Conservation (phyloP, 1,284 basidiomycete species). For the Rhodofomes roseus region DNA sequence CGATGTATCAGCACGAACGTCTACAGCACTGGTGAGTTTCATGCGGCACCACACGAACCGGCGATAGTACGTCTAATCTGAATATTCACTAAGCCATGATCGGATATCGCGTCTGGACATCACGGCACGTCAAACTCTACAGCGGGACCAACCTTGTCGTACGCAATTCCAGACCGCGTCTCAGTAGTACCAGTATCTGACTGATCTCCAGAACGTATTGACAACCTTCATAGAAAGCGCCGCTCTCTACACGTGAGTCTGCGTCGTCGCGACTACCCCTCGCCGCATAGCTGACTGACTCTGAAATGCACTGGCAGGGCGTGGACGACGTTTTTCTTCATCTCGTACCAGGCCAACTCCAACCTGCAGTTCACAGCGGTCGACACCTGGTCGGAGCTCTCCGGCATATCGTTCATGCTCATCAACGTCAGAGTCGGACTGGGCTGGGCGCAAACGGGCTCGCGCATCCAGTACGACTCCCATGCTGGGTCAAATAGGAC, state of each 20-base stretch:
- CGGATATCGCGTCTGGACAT: not conserved
- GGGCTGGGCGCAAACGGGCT: slow-evolving; percentile 5
- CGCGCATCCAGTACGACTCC: too few relatives aligned
- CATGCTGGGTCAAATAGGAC: too few relatives aligned
- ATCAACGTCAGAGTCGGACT: slow-evolving; percentile 7
- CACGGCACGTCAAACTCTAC: not conserved
- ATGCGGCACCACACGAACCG: too few relatives aligned
- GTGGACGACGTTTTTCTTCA: slow-evolving; percentile 2
- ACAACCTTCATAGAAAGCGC: slow-evolving; percentile 4
- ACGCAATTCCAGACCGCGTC: not conserved
- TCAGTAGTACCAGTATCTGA: too few relatives aligned
- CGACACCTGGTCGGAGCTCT: not conserved
- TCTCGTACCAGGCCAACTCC: not conserved
- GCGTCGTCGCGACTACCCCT: too few relatives aligned
- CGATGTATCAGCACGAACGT: not conserved
- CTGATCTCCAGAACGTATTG: not conserved
- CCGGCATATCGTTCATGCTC: slow-evolving; percentile 6
- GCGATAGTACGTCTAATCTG: not conserved
- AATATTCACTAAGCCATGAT: not conserved
- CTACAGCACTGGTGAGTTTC: not conserved
- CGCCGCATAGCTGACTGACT: not conserved
- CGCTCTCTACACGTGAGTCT: slow-evolving; percentile 1
- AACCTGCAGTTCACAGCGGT: not conserved
- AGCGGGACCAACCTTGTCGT: not conserved
- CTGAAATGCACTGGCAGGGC: not conserved